phyloP scores from a whole-genome alignment of 208 protist genomes.

The Acanthamoeba healyi region DNA sequence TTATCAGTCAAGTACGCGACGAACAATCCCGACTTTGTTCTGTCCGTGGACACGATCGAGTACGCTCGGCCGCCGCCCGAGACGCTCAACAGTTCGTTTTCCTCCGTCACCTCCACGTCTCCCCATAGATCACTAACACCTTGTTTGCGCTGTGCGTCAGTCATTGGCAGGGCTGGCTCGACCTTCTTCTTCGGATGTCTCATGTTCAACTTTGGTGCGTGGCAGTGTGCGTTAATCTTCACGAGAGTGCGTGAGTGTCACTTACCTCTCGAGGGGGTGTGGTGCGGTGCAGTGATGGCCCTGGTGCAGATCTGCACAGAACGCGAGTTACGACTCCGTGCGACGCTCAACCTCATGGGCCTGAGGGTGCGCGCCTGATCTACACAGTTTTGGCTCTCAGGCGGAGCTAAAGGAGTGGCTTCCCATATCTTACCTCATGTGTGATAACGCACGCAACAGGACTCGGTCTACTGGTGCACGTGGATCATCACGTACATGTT shows the following conservation, averaged over 20 bases:
- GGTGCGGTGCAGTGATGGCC: constrained; percentile 52
- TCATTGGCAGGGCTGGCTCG: constrained; percentile 69
- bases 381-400: too few species aligned
- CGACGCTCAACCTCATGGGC: constrained; percentile 87
- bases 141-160: background rate
- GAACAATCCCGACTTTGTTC: constrained; percentile 44
- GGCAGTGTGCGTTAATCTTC: too few species aligned
- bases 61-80: constrained; percentile 62
- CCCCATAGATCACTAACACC: background rate
- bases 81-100: constrained; percentile 4
- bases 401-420: too few species aligned
- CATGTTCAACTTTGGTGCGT: constrained; percentile 84
- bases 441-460: background rate
- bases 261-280: background rate
- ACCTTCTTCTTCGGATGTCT: constrained; percentile 82
- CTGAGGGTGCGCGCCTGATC: constrained; percentile 68
- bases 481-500: constrained; percentile 80
- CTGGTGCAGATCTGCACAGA: constrained; percentile 79
- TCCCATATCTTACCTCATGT: too few species aligned
- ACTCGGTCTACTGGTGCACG: constrained; percentile 79
- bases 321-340: constrained; percentile 83
- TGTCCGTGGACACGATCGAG: constrained; percentile 29
- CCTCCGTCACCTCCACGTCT: too few species aligned
- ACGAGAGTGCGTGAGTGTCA: too few species aligned
- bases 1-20: constrained; percentile 28